phyloP scores from a whole-genome alignment of 495 filamentous ascomycete species.

The Baudoinia panamericana region DNA sequence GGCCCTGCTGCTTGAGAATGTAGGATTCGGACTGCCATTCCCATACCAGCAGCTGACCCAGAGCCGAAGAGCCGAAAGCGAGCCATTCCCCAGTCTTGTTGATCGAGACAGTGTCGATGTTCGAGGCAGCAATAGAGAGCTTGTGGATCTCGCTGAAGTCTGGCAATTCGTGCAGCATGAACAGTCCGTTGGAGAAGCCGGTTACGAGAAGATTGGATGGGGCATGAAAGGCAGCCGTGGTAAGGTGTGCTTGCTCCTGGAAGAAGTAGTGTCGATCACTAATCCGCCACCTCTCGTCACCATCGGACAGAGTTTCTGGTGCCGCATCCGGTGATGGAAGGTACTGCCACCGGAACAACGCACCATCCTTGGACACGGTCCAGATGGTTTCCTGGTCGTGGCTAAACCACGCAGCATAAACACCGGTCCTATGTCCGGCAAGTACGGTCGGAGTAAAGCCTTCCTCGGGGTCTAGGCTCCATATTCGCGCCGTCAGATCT shows the following conservation, averaged over 20 bases:
- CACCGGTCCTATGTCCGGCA: slow-evolving; percentile 75
- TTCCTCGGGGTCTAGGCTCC: slow-evolving; percentile 78
- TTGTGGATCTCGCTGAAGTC: slow-evolving; percentile 92
- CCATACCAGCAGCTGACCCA: slow-evolving; percentile 92
- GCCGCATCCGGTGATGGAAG: slow-evolving; percentile 31
- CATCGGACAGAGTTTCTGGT: slow-evolving; percentile 41
- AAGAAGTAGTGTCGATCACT: slow-evolving; percentile 78
- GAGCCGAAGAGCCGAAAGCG: slow-evolving; percentile 90
- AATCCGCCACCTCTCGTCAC: slow-evolving; percentile 67
- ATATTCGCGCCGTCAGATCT: slow-evolving; percentile 85
- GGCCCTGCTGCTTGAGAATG: slow-evolving; percentile 93
- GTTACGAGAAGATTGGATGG: slow-evolving; percentile 77
- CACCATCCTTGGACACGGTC: slow-evolving; percentile 54
- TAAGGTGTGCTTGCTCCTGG: slow-evolving; percentile 69
- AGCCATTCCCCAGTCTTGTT: slow-evolving; percentile 94
- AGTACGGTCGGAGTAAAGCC: slow-evolving; percentile 80
- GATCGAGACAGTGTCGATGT: slow-evolving; percentile 83
- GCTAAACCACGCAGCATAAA: slow-evolving; percentile 84
- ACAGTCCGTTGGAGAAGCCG: slow-evolving; percentile 88
- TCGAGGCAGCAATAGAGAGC: slow-evolving; percentile 84
- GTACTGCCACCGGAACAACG: slow-evolving; percentile 54
- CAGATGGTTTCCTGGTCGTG: slow-evolving; percentile 70
- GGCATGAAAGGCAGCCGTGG: slow-evolving; percentile 76
- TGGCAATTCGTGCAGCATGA: slow-evolving; percentile 89
- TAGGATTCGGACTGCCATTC: slow-evolving; percentile 99